Evolutionary conservation across 2,329 filamentous ascomycete genomes (phyloP), one percentile per base, ranked within the genome.

Genomic region (Sarocladium brachiariae): DNA sequence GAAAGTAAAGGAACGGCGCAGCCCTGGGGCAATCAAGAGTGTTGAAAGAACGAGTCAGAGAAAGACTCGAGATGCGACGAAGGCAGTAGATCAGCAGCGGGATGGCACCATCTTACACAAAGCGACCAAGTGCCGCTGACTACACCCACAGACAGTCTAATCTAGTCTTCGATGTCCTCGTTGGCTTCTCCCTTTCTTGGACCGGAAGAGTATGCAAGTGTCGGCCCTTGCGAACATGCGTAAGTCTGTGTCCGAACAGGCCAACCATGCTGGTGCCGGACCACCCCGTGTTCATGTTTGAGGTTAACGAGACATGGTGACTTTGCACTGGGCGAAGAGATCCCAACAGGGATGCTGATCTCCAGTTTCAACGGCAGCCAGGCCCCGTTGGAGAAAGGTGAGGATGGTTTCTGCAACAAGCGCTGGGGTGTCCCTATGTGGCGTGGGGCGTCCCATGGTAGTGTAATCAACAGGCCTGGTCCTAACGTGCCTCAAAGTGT

Each of bases 291-390:
- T 8, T 47, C 27, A 16, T 59, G 75, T 79, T 77, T 78, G 76
- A 77, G 69, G 68, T 74, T 73, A 65, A 76, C 73, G 69, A 69
- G 66, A 72, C 63, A 67, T 51, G 56, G 50, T 41, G 46, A 53
- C 50, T 30, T 7, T 13, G 27, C 51, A 51, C 35, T 45, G 39
- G 49, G 50, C 16, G 51, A 51, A 54, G 56, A 50, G 30, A 37
- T 53, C 56, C 61, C 57, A 37, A 27, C 48, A 50, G 63, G 59
- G 63, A 63, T 66, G 66, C 65, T 70, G 71, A 72, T 75, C 69
- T 64, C 56, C 72, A 55, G 43, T 47, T 47, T 33, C 43, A 47
- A 47, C 43, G 43, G 27, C 43, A n/a, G 27, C 43, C 43, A 47
- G 43, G 43, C n/a, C 25, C 23, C 16, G 43, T 47, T 47, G 43